Percentiles rank a stretch among this genome's conserved stretches.
Evolutionary conservation across 176 grass and related monocot genomes (phyloP).

Genomic region (Musa beccarii): DNA sequence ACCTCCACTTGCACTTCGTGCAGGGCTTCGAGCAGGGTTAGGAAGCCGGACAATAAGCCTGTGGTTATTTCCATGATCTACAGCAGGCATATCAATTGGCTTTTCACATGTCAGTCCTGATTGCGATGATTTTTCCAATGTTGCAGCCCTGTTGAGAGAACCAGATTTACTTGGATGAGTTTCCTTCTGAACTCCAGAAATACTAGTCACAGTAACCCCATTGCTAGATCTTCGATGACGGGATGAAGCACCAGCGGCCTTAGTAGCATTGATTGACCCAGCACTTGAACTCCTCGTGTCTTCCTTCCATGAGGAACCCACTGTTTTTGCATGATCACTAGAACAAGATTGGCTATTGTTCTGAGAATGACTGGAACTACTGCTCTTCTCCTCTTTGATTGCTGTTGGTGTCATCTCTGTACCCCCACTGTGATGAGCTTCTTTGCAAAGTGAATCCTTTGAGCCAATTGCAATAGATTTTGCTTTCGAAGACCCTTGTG

Average conservation of each 20-base stretch:
- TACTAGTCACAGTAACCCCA: conserved; percentile 16
- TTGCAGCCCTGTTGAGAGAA: conserved; percentile 32
- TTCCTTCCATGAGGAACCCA: conserved; percentile 55
- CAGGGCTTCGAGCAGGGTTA: conserved; percentile 68
- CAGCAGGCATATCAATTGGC: conserved; percentile 29
- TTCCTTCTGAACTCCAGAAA: conserved; percentile 56
- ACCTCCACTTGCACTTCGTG: conserved; percentile 48
- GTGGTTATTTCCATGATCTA: conserved; percentile 54
- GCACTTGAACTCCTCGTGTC: conserved; percentile 73
- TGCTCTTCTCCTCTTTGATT: conserved; percentile 69
- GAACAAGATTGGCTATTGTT: conserved; percentile 90
- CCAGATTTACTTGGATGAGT: conserved; percentile 31
- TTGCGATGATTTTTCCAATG: conserved; percentile 53
- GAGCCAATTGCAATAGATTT: conserved; percentile 18
- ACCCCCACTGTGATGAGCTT: conserved; percentile 19
- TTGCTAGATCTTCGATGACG: conserved; percentile 53
- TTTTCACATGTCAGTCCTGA: conserved; percentile 53
- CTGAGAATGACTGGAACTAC: conserved; percentile 76
- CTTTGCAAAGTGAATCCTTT: conserved; percentile 41
- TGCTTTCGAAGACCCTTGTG: conserved; percentile 25
- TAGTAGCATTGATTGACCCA: conserved; percentile 50
- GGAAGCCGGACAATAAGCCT: conserved; percentile 60
- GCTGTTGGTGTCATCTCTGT: conserved; percentile 13
- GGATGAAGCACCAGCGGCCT: conserved; percentile 47
- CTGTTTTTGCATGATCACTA: conserved; percentile 63